Conservation (phyloP, 2,329 filamentous ascomycete species). For the Diaporthe sp. region DNA sequence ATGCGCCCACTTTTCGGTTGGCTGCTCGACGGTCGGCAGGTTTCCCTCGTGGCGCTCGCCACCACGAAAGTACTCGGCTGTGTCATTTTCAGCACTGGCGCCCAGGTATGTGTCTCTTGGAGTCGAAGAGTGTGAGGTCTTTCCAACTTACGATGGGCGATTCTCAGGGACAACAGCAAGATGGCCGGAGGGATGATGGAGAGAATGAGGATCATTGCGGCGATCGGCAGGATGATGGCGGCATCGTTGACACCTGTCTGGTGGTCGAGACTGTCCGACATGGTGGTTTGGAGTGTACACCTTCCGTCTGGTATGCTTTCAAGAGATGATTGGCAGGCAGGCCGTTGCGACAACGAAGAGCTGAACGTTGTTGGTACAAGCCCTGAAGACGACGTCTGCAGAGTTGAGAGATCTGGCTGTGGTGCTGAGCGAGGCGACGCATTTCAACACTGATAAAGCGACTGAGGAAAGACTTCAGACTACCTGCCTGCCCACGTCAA, state of each 20-base stretch:
- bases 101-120: neutral
- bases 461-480: neutral
- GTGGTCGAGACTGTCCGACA: neutral
- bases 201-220: neutral
- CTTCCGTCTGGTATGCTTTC: neutral
- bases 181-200: neutral
- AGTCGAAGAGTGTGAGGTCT: neutral
- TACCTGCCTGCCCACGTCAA: neutral
- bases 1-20: neutral
- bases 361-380: neutral
- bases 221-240: neutral
- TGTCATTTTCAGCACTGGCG: neutral
- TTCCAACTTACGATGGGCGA: neutral
- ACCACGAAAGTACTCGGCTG: neutral
- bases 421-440: neutral
- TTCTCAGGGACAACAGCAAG: neutral
- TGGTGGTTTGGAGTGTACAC: neutral
- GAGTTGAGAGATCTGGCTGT: no score
- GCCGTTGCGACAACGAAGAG: neutral
- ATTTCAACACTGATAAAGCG: neutral
- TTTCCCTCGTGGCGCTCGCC: neutral
- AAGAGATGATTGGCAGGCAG: neutral
- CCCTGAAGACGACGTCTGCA: neutral
- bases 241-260: neutral
- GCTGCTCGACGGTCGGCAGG: conserved; percentile 1